Evolutionary conservation across 805 yeast genomes (phyloP), one percentile per base, ranked within the genome.

Genomic region (Myxozyma melibiosi): DNA sequence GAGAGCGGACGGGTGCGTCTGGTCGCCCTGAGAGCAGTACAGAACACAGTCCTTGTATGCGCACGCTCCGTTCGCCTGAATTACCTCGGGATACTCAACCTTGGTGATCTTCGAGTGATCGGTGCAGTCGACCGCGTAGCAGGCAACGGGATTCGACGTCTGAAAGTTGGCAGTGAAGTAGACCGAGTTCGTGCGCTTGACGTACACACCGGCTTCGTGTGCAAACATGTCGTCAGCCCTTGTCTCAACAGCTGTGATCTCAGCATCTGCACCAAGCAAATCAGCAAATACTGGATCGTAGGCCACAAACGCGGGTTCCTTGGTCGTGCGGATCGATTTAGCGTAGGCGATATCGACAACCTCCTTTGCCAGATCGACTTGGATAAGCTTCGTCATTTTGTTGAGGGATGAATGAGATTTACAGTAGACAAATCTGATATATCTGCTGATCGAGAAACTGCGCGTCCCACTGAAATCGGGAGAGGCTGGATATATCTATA

Each of bases 171-270:
- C 56, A 1, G 63, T 58, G 37, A 58, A 58, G 24, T 58, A 58
- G 13, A 58, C 54, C 2, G 51, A 39, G 33, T 58, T 37, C n/a
- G 63, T 55, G n/a, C 55, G 30, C 31, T 56, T 55, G 14, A 51
- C 48, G 31, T 55, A 58, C 16, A 58, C 62, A 24, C 63, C 63
- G 25, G 63, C 63, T 24, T 58, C 63, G 34, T 58, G 63, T 30
- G 63, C 63, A 28, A 54, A 58, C 50, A 33, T 30, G 38, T 48
- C 47, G 18, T 43, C 54, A 2, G 44, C 28, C 8, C 60, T 56
- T 22, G 14, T 20, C 24, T 46, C 63, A 30, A 58, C 47, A 1
- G 20, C 20, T n/a, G 14, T 18, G 22, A 58, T 43, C 27, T n/a
- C 31, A 5, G 63, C 39, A 6, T 31, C 40, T 4, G 38, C 14